A percentile compares a stretch with the other conserved stretches of the same genome.
phyloP scores from a whole-genome alignment of 495 filamentous ascomycete genomes.

The Daldinia grandis region DNA sequence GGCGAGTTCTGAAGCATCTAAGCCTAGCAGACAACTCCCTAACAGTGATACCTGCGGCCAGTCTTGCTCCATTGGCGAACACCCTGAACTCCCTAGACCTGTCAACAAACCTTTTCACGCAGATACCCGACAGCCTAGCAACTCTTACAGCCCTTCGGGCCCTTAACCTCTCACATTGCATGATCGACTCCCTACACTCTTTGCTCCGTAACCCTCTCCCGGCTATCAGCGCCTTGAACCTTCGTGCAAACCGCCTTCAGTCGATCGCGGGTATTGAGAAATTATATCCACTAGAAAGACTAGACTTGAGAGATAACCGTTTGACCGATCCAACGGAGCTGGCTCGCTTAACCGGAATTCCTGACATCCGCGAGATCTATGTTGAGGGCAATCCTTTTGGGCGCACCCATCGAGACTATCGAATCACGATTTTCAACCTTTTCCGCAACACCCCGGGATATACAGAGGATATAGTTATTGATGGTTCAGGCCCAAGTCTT shows the following conservation, averaged over 20 bases:
- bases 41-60: constrained; percentile 75
- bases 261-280: constrained; percentile 93
- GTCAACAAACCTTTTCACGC: constrained; percentile 87
- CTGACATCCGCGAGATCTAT: constrained; percentile 91
- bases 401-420: constrained; percentile 83
- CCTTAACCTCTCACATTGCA: constrained; percentile 92
- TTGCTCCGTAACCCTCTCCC: constrained; percentile 86
- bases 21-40: constrained; percentile 91
- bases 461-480: constrained; percentile 88
- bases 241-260: constrained; percentile 85
- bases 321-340: constrained; percentile 90
- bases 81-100: constrained; percentile 90
- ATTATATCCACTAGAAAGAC: constrained; percentile 82
- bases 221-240: constrained; percentile 91
- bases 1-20: constrained; percentile 91
- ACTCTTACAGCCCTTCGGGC: constrained; percentile 83
- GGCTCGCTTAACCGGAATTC: constrained; percentile 86
- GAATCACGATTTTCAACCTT: constrained; percentile 92
- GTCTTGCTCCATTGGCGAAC: constrained; percentile 81
- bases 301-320: constrained; percentile 92
- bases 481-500: constrained; percentile 79
- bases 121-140: constrained; percentile 89
- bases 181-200: constrained; percentile 95
- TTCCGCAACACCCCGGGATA: constrained; percentile 94
- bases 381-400: constrained; percentile 90